phyloP scores from a whole-genome alignment of 106 monocot species.

The Chionographis japonica region DNA sequence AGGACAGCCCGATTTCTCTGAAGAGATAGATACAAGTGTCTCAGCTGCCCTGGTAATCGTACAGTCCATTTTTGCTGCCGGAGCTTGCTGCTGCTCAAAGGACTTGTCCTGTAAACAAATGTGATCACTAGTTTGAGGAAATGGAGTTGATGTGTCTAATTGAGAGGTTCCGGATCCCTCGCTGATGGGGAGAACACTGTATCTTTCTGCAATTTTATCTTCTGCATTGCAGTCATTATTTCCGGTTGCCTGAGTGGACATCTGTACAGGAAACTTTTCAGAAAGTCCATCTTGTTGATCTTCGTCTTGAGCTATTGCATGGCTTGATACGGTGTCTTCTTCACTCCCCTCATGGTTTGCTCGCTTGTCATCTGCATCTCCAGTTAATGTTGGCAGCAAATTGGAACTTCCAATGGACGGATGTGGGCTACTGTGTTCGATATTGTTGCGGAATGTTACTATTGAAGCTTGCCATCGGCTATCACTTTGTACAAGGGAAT shows the following conservation, averaged over 20 bases:
- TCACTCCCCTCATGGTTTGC: slow-evolving; percentile 24
- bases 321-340: slow-evolving; percentile 53
- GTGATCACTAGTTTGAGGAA: neutral
- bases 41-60: slow-evolving; percentile 40
- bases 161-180: neutral
- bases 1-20: neutral
- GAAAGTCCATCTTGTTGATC: neutral
- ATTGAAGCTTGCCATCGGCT: slow-evolving; percentile 7
- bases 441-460: slow-evolving; percentile 9
- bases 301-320: slow-evolving; percentile 16
- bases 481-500: neutral
- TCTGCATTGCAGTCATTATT: neutral
- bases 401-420: slow-evolving; percentile 20
- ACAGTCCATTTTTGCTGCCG: slow-evolving; percentile 17
- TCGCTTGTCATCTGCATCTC: slow-evolving; percentile 5
- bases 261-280: neutral
- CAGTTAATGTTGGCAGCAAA: slow-evolving; percentile 1
- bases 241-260: neutral
- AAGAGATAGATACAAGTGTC: slow-evolving; percentile 30
- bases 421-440: slow-evolving; percentile 5
- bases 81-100: neutral
- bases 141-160: neutral
- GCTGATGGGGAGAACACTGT: neutral
- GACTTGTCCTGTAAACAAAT: neutral
- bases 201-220: neutral